These are phyloP conservation scores for Amanita jacksonii DNA, from an alignment of 768 basidiomycete species.

Conservation along the genomic window DNA sequence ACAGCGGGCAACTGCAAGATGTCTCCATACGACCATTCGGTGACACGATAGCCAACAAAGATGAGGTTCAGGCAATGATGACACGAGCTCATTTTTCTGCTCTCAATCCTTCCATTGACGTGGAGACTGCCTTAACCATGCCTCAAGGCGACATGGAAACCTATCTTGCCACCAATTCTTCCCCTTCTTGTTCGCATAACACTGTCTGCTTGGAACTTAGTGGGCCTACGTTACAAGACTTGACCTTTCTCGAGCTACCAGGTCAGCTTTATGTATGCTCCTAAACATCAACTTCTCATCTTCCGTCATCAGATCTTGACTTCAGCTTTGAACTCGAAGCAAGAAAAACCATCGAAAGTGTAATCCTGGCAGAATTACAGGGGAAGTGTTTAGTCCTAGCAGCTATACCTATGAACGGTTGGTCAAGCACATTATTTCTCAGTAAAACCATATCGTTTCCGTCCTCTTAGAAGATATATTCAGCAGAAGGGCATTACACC, in stretches of 20 bases:
- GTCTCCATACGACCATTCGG: constrained; percentile 14
- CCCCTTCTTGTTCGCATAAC: too few species aligned
- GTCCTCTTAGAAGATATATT: constrained; percentile 40
- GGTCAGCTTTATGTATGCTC: constrained; percentile 22
- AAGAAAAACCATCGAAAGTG: constrained; percentile 35
- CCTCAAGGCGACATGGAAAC: neutral
- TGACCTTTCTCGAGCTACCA: too few species aligned
- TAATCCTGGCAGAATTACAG: constrained; percentile 40
- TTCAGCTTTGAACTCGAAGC: constrained; percentile 21
- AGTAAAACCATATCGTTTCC: constrained; percentile 33
- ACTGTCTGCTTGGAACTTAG: too few species aligned
- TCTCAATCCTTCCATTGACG: constrained; percentile 14
- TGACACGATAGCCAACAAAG: constrained; percentile 23
- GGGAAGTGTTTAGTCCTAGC: constrained; percentile 21
- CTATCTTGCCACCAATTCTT: too few species aligned
- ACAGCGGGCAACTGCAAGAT: constrained; percentile 19
- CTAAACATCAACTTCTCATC: constrained; percentile 5
- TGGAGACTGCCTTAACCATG: constrained; percentile 1
- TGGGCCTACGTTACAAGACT: too few species aligned
- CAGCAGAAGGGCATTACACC: constrained; percentile 43
- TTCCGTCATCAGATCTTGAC: neutral
- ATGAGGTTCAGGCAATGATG: constrained; percentile 6
- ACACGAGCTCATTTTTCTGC: constrained; percentile 26
- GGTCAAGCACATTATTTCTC: constrained; percentile 19
- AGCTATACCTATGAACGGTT: too few species aligned